phyloP scores from a whole-genome alignment of 495 filamentous ascomycete species.

The Aspergillus avenaceus region DNA sequence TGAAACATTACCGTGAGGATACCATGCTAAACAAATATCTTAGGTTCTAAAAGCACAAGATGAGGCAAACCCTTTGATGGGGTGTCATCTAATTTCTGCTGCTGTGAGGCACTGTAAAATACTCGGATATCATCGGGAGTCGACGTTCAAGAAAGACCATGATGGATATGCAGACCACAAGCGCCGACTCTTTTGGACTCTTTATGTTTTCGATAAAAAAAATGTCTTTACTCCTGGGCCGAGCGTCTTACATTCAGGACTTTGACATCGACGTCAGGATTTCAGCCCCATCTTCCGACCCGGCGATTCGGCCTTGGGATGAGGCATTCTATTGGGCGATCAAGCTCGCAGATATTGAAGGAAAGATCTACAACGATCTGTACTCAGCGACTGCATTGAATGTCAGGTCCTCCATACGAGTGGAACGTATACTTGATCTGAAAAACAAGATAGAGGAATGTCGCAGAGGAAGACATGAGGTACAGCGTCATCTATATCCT shows the following conservation, averaged over 20 bases:
- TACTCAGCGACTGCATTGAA: slow-evolving; percentile 8
- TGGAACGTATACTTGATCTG: slow-evolving; percentile 3
- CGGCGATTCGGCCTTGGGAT: slow-evolving; percentile 18
- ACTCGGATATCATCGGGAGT: slow-evolving; percentile 17
- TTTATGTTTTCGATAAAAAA: slow-evolving; percentile 18
- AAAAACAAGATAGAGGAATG: slow-evolving; percentile 1
- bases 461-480: no score
- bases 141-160: slow-evolving; percentile 5
- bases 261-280: slow-evolving; percentile 16
- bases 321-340: slow-evolving; percentile 15
- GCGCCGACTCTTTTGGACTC: slow-evolving; percentile 19
- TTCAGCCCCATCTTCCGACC: slow-evolving; percentile 8
- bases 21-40: no score
- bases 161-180: slow-evolving; percentile 6
- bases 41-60: slow-evolving; percentile 17
- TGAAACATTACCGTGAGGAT: no score
- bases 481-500: no score
- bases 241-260: slow-evolving; percentile 14
- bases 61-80: slow-evolving; percentile 11
- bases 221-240: slow-evolving; percentile 18
- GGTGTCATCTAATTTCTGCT: slow-evolving; percentile 6
- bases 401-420: neutral
- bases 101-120: slow-evolving; percentile 12
- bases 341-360: slow-evolving; percentile 10
- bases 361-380: slow-evolving; percentile 8